These are phyloP conservation scores for Phytophthora ramorum DNA, from an alignment of 352 stramenopile species.

Conservation along the genomic window DNA sequence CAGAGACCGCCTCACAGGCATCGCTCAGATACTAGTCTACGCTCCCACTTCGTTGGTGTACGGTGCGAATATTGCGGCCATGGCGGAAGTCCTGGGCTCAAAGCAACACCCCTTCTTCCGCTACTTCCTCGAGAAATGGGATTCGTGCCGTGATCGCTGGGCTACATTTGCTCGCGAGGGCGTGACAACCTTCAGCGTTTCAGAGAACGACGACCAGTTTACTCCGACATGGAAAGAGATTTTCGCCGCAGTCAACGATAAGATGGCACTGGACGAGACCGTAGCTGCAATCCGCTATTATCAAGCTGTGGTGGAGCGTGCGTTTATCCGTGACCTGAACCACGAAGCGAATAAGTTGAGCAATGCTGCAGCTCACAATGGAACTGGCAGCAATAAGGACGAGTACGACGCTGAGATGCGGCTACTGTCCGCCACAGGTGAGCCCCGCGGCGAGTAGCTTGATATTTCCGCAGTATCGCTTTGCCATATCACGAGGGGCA, in stretches of 20 bases:
- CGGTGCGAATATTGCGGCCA: conserved; percentile 30
- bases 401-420: conserved; percentile 43
- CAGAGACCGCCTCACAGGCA: conserved; percentile 41
- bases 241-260: conserved; percentile 33
- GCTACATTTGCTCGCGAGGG: conserved; percentile 41
- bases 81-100: conserved; percentile 37
- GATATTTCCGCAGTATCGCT: conserved; percentile 41
- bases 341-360: conserved; percentile 7
- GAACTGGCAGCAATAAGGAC: conserved; percentile 1
- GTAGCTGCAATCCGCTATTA: conserved; percentile 42
- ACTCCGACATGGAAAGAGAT: conserved; percentile 34
- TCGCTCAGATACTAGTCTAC: conserved; percentile 42
- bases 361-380: conserved; percentile 8
- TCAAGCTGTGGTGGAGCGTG: conserved; percentile 42
- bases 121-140: conserved; percentile 39
- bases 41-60: conserved; percentile 37
- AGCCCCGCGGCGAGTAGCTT: conserved; percentile 33
- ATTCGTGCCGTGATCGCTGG: conserved; percentile 41
- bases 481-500: conserved; percentile 29
- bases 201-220: conserved; percentile 31
- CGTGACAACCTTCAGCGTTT: conserved; percentile 44
- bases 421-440: conserved; percentile 32
- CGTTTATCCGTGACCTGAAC: conserved; percentile 32
- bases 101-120: conserved; percentile 37
- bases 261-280: conserved; percentile 42